These are phyloP conservation scores for Aspergillus ochraceus DNA, from an alignment of 2,329 filamentous ascomycete genomes.

Conservation along the genomic window DNA sequence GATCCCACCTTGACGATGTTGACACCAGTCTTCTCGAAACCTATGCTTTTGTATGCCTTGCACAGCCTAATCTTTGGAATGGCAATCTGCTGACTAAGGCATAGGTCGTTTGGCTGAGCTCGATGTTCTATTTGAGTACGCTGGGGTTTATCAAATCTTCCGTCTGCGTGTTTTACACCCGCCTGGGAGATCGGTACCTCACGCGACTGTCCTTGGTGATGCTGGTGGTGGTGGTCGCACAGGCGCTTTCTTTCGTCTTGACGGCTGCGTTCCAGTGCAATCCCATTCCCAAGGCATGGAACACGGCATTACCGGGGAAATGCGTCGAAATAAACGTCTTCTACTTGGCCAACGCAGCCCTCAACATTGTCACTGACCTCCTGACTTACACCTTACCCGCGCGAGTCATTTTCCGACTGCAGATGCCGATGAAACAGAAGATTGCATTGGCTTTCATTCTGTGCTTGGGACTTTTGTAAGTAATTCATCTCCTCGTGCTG, in stretches of 20 bases:
- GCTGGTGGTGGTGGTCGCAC: conserved; percentile 41
- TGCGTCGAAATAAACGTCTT: conserved; percentile 53
- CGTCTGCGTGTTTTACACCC: conserved; percentile 48
- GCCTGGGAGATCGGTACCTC: conserved; percentile 42
- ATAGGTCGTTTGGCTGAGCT: conserved; percentile 48
- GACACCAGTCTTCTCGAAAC: conserved; percentile 9
- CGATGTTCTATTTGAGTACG: conserved; percentile 50
- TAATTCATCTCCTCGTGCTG: not conserved
- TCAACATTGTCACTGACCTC: conserved; percentile 63
- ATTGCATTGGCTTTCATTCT: conserved; percentile 51
- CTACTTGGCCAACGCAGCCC: conserved; percentile 55
- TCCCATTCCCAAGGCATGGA: conserved; percentile 44
- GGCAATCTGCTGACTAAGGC: not conserved
- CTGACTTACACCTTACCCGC: conserved; percentile 55
- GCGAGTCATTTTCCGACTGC: conserved; percentile 46
- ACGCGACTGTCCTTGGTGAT: conserved; percentile 39
- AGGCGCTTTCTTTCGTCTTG: conserved; percentile 44
- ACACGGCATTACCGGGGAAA: conserved; percentile 31
- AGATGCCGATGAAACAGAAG: conserved; percentile 51
- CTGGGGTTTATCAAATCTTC: conserved; percentile 52
- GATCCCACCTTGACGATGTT: conserved; percentile 16
- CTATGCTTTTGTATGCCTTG: conserved; percentile 11
- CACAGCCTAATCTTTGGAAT: too few relatives aligned
- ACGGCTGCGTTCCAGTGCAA: conserved; percentile 47
- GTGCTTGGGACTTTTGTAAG: conserved; percentile 49